Conservation (phyloP, 306 rosid genomes). For the Biancaea sappan region DNA sequence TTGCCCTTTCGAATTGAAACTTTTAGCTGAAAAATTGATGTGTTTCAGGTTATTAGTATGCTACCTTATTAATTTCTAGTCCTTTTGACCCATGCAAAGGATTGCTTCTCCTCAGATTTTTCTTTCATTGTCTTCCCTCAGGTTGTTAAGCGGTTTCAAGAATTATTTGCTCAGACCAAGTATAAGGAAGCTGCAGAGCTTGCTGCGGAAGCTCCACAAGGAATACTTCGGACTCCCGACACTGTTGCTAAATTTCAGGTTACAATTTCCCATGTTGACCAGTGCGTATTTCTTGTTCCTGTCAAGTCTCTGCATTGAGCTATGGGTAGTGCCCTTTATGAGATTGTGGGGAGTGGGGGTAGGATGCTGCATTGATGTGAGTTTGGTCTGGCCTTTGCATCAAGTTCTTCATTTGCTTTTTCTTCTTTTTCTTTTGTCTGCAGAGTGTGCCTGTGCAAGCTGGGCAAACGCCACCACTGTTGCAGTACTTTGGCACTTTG, state of each 20-base stretch:
- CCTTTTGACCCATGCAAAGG: conserved; percentile 8
- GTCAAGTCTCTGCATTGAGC: conserved; percentile 15
- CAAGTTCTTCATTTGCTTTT: conserved; percentile 4
- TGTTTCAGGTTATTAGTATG: too few species aligned
- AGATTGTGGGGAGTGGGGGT: conserved; percentile 16
- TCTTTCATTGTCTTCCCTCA: conserved; percentile 31
- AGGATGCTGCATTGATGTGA: background rate
- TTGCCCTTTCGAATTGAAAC: too few species aligned
- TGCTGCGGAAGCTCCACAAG: conserved; percentile 80
- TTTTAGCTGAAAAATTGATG: too few species aligned
- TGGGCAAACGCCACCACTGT: conserved; percentile 94
- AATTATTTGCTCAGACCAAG: conserved; percentile 79
- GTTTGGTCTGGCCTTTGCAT: conserved; percentile 10
- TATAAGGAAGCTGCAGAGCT: conserved; percentile 91
- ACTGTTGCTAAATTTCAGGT: conserved; percentile 85
- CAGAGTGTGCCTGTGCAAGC: conserved; percentile 95
- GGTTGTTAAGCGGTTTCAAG: conserved; percentile 83
- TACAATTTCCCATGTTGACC: background rate
- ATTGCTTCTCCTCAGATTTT: background rate
- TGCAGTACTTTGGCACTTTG: conserved; percentile 94
- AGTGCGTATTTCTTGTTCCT: conserved; percentile 5
- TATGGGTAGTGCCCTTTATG: conserved; percentile 22
- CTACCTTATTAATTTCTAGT: background rate
- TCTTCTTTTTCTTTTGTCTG: conserved; percentile 28
- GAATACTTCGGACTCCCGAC: conserved; percentile 81